Percentiles rank a stretch among this genome's conserved stretches.
Conservation (phyloP, 2,329 filamentous ascomycete genomes). For the Colletotrichum siamense region DNA sequence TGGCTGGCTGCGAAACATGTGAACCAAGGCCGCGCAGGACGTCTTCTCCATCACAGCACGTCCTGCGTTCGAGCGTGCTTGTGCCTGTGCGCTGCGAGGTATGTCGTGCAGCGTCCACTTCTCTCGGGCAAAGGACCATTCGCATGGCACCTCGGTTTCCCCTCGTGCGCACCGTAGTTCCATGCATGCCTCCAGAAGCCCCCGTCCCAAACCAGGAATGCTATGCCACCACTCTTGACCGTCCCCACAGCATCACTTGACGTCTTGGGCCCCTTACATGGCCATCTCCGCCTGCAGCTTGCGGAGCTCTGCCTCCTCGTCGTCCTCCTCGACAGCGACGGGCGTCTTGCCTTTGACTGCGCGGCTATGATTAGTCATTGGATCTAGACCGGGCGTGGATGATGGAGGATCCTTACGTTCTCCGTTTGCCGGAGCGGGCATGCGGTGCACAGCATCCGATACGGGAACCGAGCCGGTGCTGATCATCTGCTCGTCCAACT, state of each 20-base stretch:
- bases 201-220: slow-evolving; percentile 18
- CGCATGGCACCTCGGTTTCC: not conserved
- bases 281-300: slow-evolving; percentile 98
- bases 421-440: slow-evolving; percentile 77
- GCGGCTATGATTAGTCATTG: not conserved
- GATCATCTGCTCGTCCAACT: slow-evolving; percentile 92
- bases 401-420: slow-evolving; percentile 68
- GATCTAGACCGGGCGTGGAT: not conserved
- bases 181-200: slow-evolving; percentile 5
- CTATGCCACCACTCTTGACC: slow-evolving; percentile 15
- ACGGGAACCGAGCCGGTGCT: slow-evolving; percentile 86
- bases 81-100: not conserved
- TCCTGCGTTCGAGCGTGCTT: not conserved
- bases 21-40: not conserved
- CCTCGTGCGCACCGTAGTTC: not conserved
- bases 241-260: not conserved
- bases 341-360: slow-evolving; percentile 57
- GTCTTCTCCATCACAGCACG: not conserved
- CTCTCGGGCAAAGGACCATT: not conserved
- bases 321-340: slow-evolving; percentile 72
- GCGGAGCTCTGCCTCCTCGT: slow-evolving; percentile 93
- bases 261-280: slow-evolving; percentile 62
- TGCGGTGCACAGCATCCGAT: slow-evolving; percentile 74
- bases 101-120: slow-evolving; percentile 8
- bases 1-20: not conserved